These are phyloP conservation scores for Arabidopsis lyrata DNA, from an alignment of 441 rosid species.

Conservation along the genomic window DNA sequence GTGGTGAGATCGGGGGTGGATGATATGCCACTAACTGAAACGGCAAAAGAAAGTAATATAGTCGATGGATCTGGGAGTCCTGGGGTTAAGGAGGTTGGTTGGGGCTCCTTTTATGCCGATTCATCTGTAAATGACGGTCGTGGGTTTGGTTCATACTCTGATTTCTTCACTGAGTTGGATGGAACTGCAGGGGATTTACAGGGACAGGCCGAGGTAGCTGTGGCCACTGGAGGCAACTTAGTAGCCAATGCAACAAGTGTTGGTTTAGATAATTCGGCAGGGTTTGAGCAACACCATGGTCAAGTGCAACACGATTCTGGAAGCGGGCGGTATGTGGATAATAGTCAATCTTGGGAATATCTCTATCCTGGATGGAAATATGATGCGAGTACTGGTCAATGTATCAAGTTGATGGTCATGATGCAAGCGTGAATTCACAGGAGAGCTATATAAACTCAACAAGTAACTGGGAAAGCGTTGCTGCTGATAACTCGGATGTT, in stretches of 20 bases:
- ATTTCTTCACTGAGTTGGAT: constrained; percentile 73
- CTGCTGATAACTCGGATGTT: constrained; percentile 55
- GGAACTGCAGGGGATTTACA: constrained; percentile 51
- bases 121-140: constrained; percentile 52
- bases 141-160: constrained; percentile 54
- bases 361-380: constrained; percentile 92
- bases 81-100: constrained; percentile 82
- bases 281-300: constrained; percentile 51
- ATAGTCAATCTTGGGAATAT: constrained; percentile 77
- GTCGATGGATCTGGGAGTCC: constrained; percentile 51
- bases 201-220: constrained; percentile 45
- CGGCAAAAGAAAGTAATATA: constrained; percentile 32
- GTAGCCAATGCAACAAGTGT: constrained; percentile 33
- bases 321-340: constrained; percentile 59
- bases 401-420: constrained; percentile 73
- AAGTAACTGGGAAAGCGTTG: constrained; percentile 51
- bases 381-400: constrained; percentile 75
- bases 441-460: constrained; percentile 44
- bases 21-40: constrained; percentile 36
- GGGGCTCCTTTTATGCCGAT: constrained; percentile 84
- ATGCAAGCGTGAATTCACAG: constrained; percentile 40
- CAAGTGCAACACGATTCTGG: constrained; percentile 51
- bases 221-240: constrained; percentile 19
- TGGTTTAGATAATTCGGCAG: constrained; percentile 13
- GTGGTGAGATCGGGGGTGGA: constrained; percentile 46